These are phyloP conservation scores for Zopfia rhizophila DNA, from an alignment of 2,329 filamentous ascomycete genomes.

Conservation along the genomic window DNA sequence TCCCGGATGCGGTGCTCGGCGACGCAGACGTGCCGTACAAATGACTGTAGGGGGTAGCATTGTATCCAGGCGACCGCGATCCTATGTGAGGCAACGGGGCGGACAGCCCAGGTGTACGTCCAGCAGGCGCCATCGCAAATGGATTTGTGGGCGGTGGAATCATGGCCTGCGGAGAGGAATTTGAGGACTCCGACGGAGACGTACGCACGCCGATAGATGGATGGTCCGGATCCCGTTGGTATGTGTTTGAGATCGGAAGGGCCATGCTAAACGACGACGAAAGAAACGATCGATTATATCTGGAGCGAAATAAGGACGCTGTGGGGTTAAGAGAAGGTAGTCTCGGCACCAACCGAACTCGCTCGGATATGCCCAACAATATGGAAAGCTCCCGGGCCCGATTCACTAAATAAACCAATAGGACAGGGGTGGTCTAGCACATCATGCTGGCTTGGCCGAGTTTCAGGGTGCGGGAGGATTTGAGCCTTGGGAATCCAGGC, in stretches of 20 bases:
- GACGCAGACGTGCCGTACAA: slow-evolving; percentile 38
- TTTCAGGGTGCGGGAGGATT: slow-evolving; percentile 21
- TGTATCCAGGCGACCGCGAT: slow-evolving; percentile 46
- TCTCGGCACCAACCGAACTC: slow-evolving; percentile 50
- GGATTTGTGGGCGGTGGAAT: slow-evolving; percentile 45
- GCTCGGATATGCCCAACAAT: slow-evolving; percentile 37
- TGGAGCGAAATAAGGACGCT: slow-evolving; percentile 30
- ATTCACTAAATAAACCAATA: slow-evolving; percentile 37
- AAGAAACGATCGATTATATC: slow-evolving; percentile 14
- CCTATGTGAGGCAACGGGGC: slow-evolving; percentile 40
- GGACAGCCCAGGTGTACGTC: slow-evolving; percentile 38
- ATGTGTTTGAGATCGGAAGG: slow-evolving; percentile 22
- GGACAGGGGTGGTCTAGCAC: slow-evolving; percentile 30
- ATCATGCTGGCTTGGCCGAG: slow-evolving; percentile 35
- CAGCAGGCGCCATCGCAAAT: slow-evolving; percentile 37
- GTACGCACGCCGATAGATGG: slow-evolving; percentile 35
- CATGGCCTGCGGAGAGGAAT: slow-evolving; percentile 44
- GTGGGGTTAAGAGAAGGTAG: slow-evolving; percentile 37
- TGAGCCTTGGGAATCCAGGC: slow-evolving; percentile 23
- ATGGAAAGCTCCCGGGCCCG: slow-evolving; percentile 32
- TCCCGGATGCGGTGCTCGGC: slow-evolving; percentile 47
- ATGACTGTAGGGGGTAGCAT: slow-evolving; percentile 41
- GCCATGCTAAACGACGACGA: slow-evolving; percentile 26
- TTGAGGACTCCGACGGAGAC: slow-evolving; percentile 45
- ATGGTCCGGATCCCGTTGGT: slow-evolving; percentile 25